Percentiles rank a stretch among this genome's conserved stretches.
phyloP scores from a whole-genome alignment of 352 stramenopile genomes.

The Aphanomyces euteiches region DNA sequence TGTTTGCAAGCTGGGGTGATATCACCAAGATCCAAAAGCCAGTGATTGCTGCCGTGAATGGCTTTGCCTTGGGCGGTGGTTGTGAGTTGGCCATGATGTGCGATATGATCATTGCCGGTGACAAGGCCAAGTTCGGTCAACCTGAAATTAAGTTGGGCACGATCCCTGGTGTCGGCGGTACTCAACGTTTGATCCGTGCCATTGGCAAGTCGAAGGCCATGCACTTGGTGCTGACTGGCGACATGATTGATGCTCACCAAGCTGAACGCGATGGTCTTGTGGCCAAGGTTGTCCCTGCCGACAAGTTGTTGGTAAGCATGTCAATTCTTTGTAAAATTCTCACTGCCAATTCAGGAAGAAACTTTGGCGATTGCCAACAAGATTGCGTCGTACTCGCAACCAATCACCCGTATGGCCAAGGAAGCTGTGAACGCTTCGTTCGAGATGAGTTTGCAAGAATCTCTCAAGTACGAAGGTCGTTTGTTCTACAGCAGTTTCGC shows the following conservation, averaged over 20 bases:
- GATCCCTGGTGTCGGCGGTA: constrained; percentile 96
- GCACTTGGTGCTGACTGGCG: constrained; percentile 98
- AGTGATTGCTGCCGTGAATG: constrained; percentile 96
- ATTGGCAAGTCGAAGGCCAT: constrained; percentile 99
- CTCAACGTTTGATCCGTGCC: constrained; percentile 94
- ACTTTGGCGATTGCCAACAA: constrained; percentile 94
- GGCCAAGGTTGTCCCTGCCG: constrained; percentile 88
- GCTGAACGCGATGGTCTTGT: constrained; percentile 92
- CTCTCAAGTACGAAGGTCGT: constrained; percentile 94
- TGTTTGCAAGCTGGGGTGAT: constrained; percentile 96
- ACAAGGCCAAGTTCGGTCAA: constrained; percentile 97
- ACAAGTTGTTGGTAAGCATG: constrained; percentile 67
- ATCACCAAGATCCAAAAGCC: constrained; percentile 94
- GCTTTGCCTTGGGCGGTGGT: constrained; percentile 95
- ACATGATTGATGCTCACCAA: constrained; percentile 94
- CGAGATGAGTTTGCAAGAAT: constrained; percentile 93
- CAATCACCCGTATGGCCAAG: constrained; percentile 95
- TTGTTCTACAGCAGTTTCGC: constrained; percentile 98
- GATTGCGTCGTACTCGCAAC: constrained; percentile 94
- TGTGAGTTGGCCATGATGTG: constrained; percentile 99
- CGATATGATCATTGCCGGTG: constrained; percentile 96
- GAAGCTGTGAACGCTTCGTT: constrained; percentile 92
- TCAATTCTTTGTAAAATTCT: background rate
- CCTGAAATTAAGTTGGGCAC: constrained; percentile 98
- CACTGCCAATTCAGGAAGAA: constrained; percentile 50